Evolutionary conservation across 2,329 filamentous ascomycete species (phyloP), one percentile per base, ranked within the genome.

Genomic region (Ampelomyces quisqualis): DNA sequence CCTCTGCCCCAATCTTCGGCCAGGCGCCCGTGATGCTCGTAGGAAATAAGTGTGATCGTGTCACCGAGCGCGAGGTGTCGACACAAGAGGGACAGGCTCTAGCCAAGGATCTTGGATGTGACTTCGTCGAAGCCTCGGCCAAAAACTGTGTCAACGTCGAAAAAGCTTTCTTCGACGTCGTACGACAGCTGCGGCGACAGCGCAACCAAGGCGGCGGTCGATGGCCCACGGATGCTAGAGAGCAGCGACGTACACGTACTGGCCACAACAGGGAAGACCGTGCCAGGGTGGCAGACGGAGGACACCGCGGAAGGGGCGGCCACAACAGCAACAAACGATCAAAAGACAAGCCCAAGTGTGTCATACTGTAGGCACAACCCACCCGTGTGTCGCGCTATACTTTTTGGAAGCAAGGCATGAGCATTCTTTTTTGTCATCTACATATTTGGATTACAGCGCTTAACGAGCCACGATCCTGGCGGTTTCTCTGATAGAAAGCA

Each of bases 101-200:
- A 26, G 91, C 93, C 40, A 86, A 90, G 60, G 89, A 96, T 62
- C 76, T 98, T 26, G 89, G 89, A 49, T 97, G 93, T 72, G 90
- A 96, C 58, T 97, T 97, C 60, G 90, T 96, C 57, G 91, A 97
- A 70, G 90, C 91, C 2, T 96, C 90, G 5, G 91, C 91, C 23
- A 96, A 96, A 75, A 96, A 95, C 68, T 95, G 90, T 73, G 90
- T 96, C 76, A 96, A 97, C 62, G 91, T 96, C 38, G 93, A 95
- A 70, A 97, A 95, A 77, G 91, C 90, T 21, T 97, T 98, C 65
- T 97, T 95, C 71, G 93, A 98, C 64, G 93, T 98, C 6, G 93
- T 97, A 39, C 78, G 93, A 55, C 88, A 93, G 68, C 76, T 98
- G 53, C 84, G 93, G 57, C 82, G 87, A 58, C 90, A 95, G 71